Percentiles rank a stretch among this genome's conserved stretches.
These are phyloP conservation scores for Trypanosoma theileri DNA, from an alignment of 208 protist species.

Conservation along the genomic window DNA sequence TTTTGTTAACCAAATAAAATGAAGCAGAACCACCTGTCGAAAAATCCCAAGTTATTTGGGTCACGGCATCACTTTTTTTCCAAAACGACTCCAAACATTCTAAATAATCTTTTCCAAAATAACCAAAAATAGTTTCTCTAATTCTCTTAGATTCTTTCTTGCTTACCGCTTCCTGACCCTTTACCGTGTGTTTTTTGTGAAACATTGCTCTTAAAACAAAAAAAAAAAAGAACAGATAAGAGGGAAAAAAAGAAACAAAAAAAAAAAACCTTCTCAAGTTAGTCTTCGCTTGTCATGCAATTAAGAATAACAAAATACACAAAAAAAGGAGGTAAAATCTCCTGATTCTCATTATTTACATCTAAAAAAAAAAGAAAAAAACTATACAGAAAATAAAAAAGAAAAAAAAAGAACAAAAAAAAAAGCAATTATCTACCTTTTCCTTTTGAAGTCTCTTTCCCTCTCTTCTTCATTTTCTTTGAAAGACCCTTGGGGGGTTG, in stretches of 20 bases:
- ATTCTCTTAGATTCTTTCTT: slow-evolving; percentile 61
- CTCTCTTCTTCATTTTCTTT: slow-evolving; percentile 33
- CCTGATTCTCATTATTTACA: slow-evolving; percentile 24
- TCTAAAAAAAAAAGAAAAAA: too few relatives aligned
- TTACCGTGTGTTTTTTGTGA: slow-evolving; percentile 56
- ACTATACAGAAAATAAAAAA: too few relatives aligned
- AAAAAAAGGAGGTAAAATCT: slow-evolving; percentile 23
- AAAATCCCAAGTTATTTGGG: slow-evolving; percentile 43
- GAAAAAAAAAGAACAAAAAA: too few relatives aligned
- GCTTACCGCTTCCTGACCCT: slow-evolving; percentile 42
- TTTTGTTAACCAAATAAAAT: slow-evolving; percentile 53
- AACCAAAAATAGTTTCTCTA: slow-evolving; percentile 30
- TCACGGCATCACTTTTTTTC: slow-evolving; percentile 48
- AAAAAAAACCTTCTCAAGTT: slow-evolving; percentile 2
- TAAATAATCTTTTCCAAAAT: slow-evolving; percentile 41
- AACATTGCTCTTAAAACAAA: slow-evolving; percentile 47
- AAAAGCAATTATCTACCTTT: not conserved
- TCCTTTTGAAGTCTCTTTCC: slow-evolving; percentile 7
- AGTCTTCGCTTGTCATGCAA: not conserved
- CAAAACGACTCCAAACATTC: slow-evolving; percentile 50
- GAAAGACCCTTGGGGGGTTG: slow-evolving; percentile 38
- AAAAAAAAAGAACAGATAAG: slow-evolving; percentile 18
- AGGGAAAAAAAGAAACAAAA: slow-evolving; percentile 30
- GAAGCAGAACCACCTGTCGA: slow-evolving; percentile 35
- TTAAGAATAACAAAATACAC: slow-evolving; percentile 11